These are phyloP conservation scores for Secale cereale DNA, from an alignment of 176 grass and related monocot species.

Conservation along the genomic window DNA sequence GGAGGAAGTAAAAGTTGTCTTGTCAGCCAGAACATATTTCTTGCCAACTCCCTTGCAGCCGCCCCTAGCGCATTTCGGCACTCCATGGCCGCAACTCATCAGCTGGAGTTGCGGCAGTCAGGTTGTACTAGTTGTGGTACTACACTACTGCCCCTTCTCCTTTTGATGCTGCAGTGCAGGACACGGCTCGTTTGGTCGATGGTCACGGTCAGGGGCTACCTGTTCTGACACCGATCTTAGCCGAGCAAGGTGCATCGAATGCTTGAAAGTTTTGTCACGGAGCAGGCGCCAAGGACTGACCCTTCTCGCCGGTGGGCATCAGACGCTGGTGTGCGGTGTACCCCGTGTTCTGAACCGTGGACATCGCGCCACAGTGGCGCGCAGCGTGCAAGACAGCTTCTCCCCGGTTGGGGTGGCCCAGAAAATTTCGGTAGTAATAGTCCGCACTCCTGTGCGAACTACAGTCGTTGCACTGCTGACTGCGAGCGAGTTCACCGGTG, in stretches of 20 bases:
- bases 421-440: not conserved
- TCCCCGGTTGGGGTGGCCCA: not conserved
- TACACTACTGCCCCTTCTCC: not conserved
- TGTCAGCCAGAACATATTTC: not conserved
- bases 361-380: not conserved
- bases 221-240: not conserved
- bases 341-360: not conserved
- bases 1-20: not conserved
- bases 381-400: not conserved
- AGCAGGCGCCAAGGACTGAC: not conserved
- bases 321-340: not conserved
- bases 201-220: slow-evolving; percentile 3
- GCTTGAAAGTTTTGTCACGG: slow-evolving; percentile 5
- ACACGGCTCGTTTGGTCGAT: slow-evolving; percentile 9
- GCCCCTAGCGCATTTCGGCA: too few relatives aligned
- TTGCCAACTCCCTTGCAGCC: too few relatives aligned
- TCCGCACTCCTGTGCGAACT: not conserved
- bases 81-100: not conserved
- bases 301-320: not conserved
- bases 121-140: too few relatives aligned
- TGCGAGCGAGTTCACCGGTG: not conserved
- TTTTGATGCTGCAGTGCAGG: not conserved
- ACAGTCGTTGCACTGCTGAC: not conserved
- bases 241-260: not conserved
- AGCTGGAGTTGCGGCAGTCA: not conserved